Evolutionary conservation across 176 grass and related monocot genomes (phyloP).

Genomic region (Oryza rufipogon): DNA sequence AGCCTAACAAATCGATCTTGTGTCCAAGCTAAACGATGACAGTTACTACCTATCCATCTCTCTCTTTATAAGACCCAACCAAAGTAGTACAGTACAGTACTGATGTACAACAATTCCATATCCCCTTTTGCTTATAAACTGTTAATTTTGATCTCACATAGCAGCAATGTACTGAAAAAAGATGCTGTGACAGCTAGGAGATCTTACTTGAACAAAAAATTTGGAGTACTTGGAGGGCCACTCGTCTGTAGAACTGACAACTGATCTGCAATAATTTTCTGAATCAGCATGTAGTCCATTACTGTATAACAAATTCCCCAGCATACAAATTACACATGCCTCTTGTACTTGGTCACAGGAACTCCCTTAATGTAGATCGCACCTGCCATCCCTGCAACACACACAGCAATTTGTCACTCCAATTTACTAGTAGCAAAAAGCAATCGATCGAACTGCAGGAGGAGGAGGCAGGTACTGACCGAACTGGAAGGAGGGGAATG

Average conservation of each 20-base stretch:
- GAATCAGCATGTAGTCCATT: not conserved
- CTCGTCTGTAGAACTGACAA: conserved; percentile 63
- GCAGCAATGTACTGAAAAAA: not conserved
- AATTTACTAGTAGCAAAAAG: not conserved
- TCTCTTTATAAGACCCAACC: not conserved
- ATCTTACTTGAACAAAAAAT: conserved; percentile 72
- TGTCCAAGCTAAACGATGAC: not conserved
- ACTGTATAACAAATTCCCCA: not conserved
- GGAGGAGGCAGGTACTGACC: conserved; percentile 44
- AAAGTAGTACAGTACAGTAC: not conserved
- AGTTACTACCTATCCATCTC: not conserved
- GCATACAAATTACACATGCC: conserved; percentile 36
- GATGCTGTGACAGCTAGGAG: not conserved
- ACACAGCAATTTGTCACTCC: conserved; percentile 4
- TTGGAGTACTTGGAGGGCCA: conserved; percentile 99
- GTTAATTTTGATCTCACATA: not conserved
- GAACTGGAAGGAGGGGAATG: conserved; percentile 94
- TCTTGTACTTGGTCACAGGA: conserved; percentile 85
- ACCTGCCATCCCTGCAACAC: conserved; percentile 71
- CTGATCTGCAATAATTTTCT: conserved; percentile 50
- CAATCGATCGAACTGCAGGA: not conserved
- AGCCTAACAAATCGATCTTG: not conserved
- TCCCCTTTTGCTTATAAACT: not conserved
- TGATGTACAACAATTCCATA: not conserved
- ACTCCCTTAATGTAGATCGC: conserved; percentile 85